A percentile compares a stretch with the other conserved stretches of the same genome.
Evolutionary conservation across 441 rosid genomes (phyloP).

Genomic region (Codiaeum variegatum): DNA sequence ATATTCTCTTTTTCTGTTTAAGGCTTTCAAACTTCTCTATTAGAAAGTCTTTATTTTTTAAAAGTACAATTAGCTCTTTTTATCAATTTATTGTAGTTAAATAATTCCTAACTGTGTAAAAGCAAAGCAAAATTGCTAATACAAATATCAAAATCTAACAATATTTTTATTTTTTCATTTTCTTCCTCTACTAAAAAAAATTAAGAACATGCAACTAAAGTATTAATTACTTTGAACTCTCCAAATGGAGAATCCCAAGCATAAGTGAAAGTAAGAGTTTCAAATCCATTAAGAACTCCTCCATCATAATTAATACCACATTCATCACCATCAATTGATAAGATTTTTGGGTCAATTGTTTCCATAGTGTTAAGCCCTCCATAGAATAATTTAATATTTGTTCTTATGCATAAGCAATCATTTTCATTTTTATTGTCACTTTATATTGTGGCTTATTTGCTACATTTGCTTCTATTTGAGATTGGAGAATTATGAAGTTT

Average conservation of each 20-base stretch:
- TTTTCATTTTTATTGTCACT: neutral
- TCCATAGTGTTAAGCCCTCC: neutral
- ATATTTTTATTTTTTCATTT: no score
- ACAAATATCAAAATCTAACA: no score
- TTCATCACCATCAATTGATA: neutral
- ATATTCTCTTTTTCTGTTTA: no score
- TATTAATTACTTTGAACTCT: neutral
- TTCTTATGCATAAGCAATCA: neutral
- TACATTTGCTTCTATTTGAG: neutral
- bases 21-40: no score
- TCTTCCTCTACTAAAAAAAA: no score
- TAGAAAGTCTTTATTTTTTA: no score
- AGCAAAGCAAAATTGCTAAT: no score
- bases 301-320: neutral
- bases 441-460: neutral
- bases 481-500: neutral
- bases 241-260: neutral
- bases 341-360: neutral
- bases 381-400: neutral
- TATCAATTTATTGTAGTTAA: no score
- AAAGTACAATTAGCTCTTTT: no score
- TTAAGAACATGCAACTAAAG: neutral
- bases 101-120: no score
- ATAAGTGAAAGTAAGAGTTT: neutral
- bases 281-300: neutral